These are phyloP conservation scores for Magnolia changhungtana DNA, from an alignment of 164 flowering plant species.

Conservation along the genomic window DNA sequence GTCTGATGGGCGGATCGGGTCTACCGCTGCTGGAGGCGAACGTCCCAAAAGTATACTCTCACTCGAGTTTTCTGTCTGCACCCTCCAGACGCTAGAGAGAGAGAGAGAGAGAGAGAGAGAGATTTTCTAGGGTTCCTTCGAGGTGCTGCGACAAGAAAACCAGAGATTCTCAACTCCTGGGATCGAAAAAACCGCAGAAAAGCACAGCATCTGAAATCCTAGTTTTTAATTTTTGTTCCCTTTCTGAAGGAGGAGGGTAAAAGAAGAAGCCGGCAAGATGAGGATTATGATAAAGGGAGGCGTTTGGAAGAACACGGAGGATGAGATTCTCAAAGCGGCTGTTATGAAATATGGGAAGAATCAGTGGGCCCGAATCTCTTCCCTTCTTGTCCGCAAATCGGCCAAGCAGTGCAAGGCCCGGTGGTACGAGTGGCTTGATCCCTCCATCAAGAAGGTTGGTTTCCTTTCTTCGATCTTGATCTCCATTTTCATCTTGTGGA, in stretches of 20 bases:
- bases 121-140: background rate
- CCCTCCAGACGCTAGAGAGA: background rate
- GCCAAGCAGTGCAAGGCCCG: conserved; percentile 97
- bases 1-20: too few relatives aligned
- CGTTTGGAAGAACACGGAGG: conserved; percentile 99
- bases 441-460: conserved; percentile 87
- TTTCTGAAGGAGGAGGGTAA: conserved; percentile 2
- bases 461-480: background rate
- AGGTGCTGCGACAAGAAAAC: background rate
- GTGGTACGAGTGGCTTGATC: conserved; percentile 99
- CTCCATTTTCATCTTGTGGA: background rate
- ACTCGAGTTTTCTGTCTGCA: background rate
- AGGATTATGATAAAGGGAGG: conserved; percentile 99
- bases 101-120: too few relatives aligned
- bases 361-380: conserved; percentile 97
- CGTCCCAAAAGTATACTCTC: background rate
- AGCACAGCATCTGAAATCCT: background rate
- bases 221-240: background rate
- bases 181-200: background rate
- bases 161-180: background rate
- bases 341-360: conserved; percentile 99
- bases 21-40: too few relatives aligned
- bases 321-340: conserved; percentile 93
- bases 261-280: conserved; percentile 49
- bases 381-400: conserved; percentile 87